A percentile compares a stretch with the other conserved stretches of the same genome.
Evolutionary conservation across 805 yeast species (phyloP).

Genomic region (Deakozyma indianensis): DNA sequence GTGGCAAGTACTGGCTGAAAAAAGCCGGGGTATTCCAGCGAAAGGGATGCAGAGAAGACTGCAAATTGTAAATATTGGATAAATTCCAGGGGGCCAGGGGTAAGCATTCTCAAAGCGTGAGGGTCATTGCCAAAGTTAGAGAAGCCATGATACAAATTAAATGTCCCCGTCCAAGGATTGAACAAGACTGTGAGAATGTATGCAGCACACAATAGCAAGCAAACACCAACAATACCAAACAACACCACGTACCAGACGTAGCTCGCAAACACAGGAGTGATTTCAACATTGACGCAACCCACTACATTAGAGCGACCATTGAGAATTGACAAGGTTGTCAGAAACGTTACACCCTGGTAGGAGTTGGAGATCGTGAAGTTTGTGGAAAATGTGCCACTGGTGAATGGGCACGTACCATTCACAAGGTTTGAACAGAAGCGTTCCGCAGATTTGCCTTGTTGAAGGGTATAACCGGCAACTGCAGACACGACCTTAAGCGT

Average conservation of each 20-base stretch:
- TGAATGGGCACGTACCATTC: neutral
- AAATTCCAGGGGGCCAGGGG: slow-evolving; percentile 37
- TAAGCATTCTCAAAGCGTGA: slow-evolving; percentile 35
- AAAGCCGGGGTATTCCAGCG: slow-evolving; percentile 46
- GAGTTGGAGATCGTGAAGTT: slow-evolving; percentile 8
- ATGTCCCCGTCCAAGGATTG: slow-evolving; percentile 45
- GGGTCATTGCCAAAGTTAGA: slow-evolving; percentile 45
- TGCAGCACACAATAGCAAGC: slow-evolving; percentile 23
- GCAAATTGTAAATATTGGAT: slow-evolving; percentile 45
- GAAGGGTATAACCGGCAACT: neutral
- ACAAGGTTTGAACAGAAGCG: neutral
- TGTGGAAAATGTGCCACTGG: slow-evolving; percentile 6
- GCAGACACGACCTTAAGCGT: neutral
- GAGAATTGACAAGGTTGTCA: slow-evolving; percentile 14
- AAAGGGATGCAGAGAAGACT: slow-evolving; percentile 40
- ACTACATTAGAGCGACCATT: slow-evolving; percentile 17
- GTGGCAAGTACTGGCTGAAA: slow-evolving; percentile 39
- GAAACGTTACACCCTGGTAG: slow-evolving; percentile 12
- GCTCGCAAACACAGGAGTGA: slow-evolving; percentile 33
- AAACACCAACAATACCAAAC: slow-evolving; percentile 27
- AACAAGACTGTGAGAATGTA: slow-evolving; percentile 25
- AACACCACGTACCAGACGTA: slow-evolving; percentile 27
- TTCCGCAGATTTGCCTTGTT: neutral
- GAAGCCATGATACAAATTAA: slow-evolving; percentile 36
- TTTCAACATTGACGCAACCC: slow-evolving; percentile 34